Conservation (phyloP, 2,329 filamentous ascomycete genomes). For the Macrophomina phaseolina region DNA sequence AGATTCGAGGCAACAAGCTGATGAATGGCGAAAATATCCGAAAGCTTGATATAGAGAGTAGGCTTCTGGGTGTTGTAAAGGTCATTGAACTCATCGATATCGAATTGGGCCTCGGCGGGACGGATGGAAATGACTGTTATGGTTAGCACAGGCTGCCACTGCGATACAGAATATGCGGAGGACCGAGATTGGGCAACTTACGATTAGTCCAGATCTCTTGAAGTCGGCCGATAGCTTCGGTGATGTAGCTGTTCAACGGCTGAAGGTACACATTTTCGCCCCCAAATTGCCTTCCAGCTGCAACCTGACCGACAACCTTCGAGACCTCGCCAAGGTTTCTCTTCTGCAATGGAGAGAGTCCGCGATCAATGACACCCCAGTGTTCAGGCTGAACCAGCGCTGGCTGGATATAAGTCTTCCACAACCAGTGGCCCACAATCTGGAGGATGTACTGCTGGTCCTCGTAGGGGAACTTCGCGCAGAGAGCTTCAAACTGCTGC, state of each 20-base stretch:
- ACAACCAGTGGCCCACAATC: constrained; percentile 87
- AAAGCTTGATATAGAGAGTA: constrained; percentile 98
- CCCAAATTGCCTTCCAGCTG: constrained; percentile 86
- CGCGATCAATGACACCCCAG: constrained; percentile 88
- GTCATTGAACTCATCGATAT: constrained; percentile 99
- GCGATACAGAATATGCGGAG: too few species aligned
- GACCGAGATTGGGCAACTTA: constrained; percentile 44
- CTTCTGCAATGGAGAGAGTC: constrained; percentile 88
- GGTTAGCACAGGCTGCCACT: not conserved
- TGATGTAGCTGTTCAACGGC: constrained; percentile 89
- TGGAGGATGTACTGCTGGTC: constrained; percentile 79
- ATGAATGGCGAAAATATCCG: constrained; percentile 96
- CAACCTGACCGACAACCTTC: constrained; percentile 89
- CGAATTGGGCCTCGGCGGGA: constrained; percentile 88
- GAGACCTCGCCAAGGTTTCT: constrained; percentile 88
- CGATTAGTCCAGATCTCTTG: constrained; percentile 73
- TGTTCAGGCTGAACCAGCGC: constrained; percentile 89
- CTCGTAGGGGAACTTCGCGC: constrained; percentile 79
- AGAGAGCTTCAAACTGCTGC: constrained; percentile 81
- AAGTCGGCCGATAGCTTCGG: constrained; percentile 81
- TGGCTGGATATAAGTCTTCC: constrained; percentile 91
- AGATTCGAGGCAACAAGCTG: constrained; percentile 83
- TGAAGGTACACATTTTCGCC: constrained; percentile 95
- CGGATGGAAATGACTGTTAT: constrained; percentile 75
- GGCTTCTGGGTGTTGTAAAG: constrained; percentile 95